Evolutionary conservation across 2,329 filamentous ascomycete genomes (phyloP).

Genomic region (Byssoonygena ceratinophila): DNA sequence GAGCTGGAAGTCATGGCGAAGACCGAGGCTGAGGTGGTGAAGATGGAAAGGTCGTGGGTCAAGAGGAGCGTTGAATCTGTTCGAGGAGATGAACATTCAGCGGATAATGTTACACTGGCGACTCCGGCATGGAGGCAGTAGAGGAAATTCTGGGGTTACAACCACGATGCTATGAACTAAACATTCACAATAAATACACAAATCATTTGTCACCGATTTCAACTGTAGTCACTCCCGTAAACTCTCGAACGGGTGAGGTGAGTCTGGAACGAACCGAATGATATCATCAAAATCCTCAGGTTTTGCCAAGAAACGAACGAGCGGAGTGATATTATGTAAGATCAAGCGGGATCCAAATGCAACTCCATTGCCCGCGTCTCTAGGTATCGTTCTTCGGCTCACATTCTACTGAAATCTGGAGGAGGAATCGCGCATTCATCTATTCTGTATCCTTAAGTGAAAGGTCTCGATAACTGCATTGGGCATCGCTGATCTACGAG

Average conservation of each 20-base stretch:
- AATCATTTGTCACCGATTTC: no score
- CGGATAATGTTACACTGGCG: conserved; percentile 10
- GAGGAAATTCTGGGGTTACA: no score
- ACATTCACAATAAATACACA: no score
- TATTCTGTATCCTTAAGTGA: no score
- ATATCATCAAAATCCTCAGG: conserved; percentile 4
- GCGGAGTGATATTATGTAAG: neutral
- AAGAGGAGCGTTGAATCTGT: conserved; percentile 22
- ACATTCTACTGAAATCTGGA: neutral
- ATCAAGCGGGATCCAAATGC: conserved; percentile 7
- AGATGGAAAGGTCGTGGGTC: conserved; percentile 27
- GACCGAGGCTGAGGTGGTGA: conserved; percentile 29
- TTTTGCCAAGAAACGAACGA: neutral
- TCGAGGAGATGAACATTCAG: conserved; percentile 8
- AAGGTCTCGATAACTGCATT: no score
- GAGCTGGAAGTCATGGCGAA: conserved; percentile 29
- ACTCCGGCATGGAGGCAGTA: conserved; percentile 16
- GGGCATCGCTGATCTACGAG: no score
- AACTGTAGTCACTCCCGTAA: no score
- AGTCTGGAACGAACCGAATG: conserved; percentile 6
- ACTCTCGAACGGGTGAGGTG: no score
- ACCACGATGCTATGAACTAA: no score
- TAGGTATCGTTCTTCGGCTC: neutral
- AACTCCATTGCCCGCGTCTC: neutral
- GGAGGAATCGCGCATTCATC: neutral